Base-by-base conservation (phyloP, 208 protist genomes). In the Acanthamoeba healyi region DNA sequence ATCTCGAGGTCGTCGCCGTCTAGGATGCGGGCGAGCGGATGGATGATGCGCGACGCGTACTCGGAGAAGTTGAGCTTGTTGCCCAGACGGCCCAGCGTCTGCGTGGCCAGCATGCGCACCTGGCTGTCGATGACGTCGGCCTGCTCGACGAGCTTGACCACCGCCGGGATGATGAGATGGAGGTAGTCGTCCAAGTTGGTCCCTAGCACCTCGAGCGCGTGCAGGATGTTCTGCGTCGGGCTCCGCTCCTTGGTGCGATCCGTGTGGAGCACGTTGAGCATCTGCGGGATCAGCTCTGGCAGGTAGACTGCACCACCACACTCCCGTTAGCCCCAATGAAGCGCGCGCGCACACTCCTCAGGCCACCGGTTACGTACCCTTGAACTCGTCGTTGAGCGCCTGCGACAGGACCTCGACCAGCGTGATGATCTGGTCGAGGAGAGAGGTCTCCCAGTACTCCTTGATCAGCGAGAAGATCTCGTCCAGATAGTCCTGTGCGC, bases 301-400 rank as follows among this genome's bases (percentile, higher is more conserved):
- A 99, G 65, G 79, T 98, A 98, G 5, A 96, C 92, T 94, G 46
- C n/a, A 24, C 3, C 34, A 40, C 32, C 15, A 79, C 54, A 61
- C 17, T 61, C 4, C 12, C 12, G 44, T 22, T 2, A 10, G 65
- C 0, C n/a, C 7, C 34, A 40, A 38, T 9, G 4, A 0, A 32
- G 38, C 7, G n/a, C 34, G 38, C 19, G 24, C 24, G 2, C 24
- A 70, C 61, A 70, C 24, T 0, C n/a, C n/a, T n/a, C n/a, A n/a
- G n/a, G n/a, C n/a, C n/a, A n/a, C n/a, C n/a, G n/a, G n/a, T n/a
- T n/a, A n/a, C 44, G 34, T 14, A 88, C 63, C 87, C 38, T 98
- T 98, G 87, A 99, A 98, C 77, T 99, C 98, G 72, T 98, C 97
- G 72, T 96, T 96, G 3, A 99, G 74, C 34, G 98, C 98, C 0